A percentile compares a stretch with the other conserved stretches of the same genome.
Evolutionary conservation across 495 filamentous ascomycete species (phyloP).

Genomic region (Penicillium pancosmium): DNA sequence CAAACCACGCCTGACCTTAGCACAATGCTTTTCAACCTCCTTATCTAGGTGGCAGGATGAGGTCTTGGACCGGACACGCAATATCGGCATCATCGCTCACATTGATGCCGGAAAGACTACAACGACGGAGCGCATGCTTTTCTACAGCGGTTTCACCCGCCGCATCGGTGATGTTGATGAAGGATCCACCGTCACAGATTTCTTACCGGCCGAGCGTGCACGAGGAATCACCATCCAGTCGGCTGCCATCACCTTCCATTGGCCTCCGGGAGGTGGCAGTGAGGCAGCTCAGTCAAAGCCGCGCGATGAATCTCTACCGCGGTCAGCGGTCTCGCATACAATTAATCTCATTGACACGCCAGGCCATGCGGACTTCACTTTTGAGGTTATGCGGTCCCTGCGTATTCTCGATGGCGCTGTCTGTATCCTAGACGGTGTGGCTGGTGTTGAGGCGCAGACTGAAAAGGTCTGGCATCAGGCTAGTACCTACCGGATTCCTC

Average conservation of each 20-base stretch:
- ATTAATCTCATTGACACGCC: conserved; percentile 98
- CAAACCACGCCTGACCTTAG: conserved; percentile 7
- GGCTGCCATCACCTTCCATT: conserved; percentile 92
- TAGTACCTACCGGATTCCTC: conserved; percentile 78
- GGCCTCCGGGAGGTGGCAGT: conserved; percentile 60
- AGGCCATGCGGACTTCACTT: conserved; percentile 97
- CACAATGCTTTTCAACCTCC: conserved; percentile 32
- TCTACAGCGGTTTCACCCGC: conserved; percentile 88
- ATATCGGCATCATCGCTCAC: conserved; percentile 99
- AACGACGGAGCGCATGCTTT: conserved; percentile 99
- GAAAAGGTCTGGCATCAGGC: conserved; percentile 97
- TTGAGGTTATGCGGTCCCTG: conserved; percentile 91
- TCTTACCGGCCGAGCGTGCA: conserved; percentile 89
- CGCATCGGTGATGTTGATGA: conserved; percentile 96
- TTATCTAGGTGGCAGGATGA: conserved; percentile 28
- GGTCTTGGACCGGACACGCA: conserved; percentile 67
- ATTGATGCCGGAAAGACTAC: conserved; percentile 99
- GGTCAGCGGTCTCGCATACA: conserved; percentile 57
- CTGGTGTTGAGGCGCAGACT: conserved; percentile 96
- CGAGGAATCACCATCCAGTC: conserved; percentile 98
- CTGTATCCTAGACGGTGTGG: conserved; percentile 94
- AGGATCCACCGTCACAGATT: conserved; percentile 97
- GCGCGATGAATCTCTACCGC: conserved; percentile 28
- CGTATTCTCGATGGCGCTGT: conserved; percentile 94
- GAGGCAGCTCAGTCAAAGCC: conserved; percentile 16